Conservation (phyloP, 768 basidiomycete species). For the Goffeauzyma gilvescens region DNA sequence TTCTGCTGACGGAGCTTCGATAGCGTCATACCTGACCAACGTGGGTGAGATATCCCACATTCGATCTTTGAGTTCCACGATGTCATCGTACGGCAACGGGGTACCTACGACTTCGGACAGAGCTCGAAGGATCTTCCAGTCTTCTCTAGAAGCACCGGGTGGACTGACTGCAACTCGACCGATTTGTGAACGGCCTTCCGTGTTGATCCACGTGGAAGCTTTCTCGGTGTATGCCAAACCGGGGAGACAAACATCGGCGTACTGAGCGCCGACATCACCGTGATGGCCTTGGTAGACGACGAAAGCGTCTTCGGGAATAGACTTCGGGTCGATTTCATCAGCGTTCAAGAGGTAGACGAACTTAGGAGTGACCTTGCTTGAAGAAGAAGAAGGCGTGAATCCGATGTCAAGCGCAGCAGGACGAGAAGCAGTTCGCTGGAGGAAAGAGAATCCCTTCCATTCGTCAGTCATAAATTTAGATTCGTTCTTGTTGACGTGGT, state of each 20-base stretch:
- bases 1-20: constrained; percentile 57
- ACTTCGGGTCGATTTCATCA: constrained; percentile 71
- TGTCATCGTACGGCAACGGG: constrained; percentile 75
- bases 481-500: constrained; percentile 63
- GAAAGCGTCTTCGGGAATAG: constrained; percentile 78
- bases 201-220: constrained; percentile 81
- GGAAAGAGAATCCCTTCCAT: constrained; percentile 86
- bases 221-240: constrained; percentile 88
- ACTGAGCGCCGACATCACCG: constrained; percentile 85
- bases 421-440: constrained; percentile 85
- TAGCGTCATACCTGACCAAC: constrained; percentile 61
- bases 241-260: constrained; percentile 91
- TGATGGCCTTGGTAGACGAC: constrained; percentile 99
- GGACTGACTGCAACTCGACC: constrained; percentile 79
- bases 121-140: constrained; percentile 89
- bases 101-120: constrained; percentile 67
- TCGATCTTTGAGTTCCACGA: constrained; percentile 62
- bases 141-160: constrained; percentile 87
- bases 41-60: constrained; percentile 94
- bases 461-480: constrained; percentile 57
- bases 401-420: constrained; percentile 88
- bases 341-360: constrained; percentile 94
- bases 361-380: constrained; percentile 60
- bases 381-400: constrained; percentile 67
- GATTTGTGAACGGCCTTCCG: constrained; percentile 79